Conservation (phyloP, 805 yeast genomes). For the Lipomyces mesembrius region DNA sequence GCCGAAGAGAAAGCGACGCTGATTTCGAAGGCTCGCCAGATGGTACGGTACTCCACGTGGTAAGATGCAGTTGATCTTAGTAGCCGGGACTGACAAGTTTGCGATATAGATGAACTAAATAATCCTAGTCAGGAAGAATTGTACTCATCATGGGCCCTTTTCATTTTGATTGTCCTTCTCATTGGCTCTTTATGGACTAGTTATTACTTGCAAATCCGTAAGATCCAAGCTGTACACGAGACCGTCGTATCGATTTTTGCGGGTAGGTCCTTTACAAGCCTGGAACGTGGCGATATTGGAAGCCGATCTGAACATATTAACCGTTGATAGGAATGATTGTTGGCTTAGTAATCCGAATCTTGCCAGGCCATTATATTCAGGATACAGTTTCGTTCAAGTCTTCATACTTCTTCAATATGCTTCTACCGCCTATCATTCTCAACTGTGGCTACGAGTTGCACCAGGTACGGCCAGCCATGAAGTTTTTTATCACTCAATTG, state of each 20-base stretch:
- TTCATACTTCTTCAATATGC: slow-evolving; percentile 87
- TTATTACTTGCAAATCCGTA: slow-evolving; percentile 85
- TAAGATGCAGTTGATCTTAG: background rate
- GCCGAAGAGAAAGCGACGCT: slow-evolving; percentile 17
- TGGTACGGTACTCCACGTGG: background rate
- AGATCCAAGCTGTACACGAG: slow-evolving; percentile 94
- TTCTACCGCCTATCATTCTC: slow-evolving; percentile 92
- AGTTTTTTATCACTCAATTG: background rate
- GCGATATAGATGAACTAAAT: slow-evolving; percentile 21
- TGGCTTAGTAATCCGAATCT: slow-evolving; percentile 83
- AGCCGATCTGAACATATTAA: background rate
- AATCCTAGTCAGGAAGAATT: slow-evolving; percentile 94
- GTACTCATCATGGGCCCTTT: slow-evolving; percentile 95
- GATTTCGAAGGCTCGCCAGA: slow-evolving; percentile 20
- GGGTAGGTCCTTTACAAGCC: slow-evolving; percentile 65
- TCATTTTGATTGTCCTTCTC: slow-evolving; percentile 76
- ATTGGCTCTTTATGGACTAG: slow-evolving; percentile 94
- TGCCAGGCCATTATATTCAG: slow-evolving; percentile 97
- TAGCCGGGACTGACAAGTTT: background rate
- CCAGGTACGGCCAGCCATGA: slow-evolving; percentile 46
- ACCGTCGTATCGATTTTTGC: slow-evolving; percentile 94
- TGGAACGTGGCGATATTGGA: background rate
- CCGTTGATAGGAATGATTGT: slow-evolving; percentile 53
- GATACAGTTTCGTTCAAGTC: slow-evolving; percentile 95
- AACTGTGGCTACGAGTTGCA: slow-evolving; percentile 97